Base-by-base conservation (phyloP, 225 moss, liverwort and hornwort genomes). In the Bryum argenteum region DNA sequence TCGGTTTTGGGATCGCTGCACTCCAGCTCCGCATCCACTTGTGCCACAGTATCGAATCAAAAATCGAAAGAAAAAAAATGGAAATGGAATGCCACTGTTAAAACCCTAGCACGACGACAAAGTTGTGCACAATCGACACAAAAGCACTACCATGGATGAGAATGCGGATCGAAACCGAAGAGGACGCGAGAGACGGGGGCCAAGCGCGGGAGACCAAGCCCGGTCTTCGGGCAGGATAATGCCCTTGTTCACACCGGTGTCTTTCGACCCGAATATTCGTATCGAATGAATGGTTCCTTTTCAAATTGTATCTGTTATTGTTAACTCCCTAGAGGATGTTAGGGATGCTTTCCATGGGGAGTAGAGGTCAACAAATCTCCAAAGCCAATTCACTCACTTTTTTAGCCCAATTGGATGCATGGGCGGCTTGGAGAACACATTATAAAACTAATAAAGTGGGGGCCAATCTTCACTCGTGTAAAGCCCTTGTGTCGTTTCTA, bases 1-100 rank as follows among this genome's bases (percentile, higher is more conserved):
- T 45, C 8, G 9, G 24, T 23, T 70, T 47, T 28, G 13, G 28
- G 58, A 70, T 45, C 70, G 38, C 54, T 18, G 5, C 19, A 39
- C 56, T 69, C 57, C 57, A 45, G 43, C 69, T 67, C 37, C 37
- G 65, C 65, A 48, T 65, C 26, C 65, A 64, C 64, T 16, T 47
- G 15, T 16, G 21, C 16, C 24, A 63, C 12, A 43, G 33, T 33
- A 33, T 5, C 28, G 2, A 2, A 28, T 6, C 33, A 26, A 26
- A 23, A 26, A 64, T 13, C 12, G 1, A 41, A 62, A 63, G 47
- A 63, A 41, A n/a, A 10, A 17, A 26, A 17, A 15, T 4, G 4
- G 39, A n/a, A 28, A 48, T 48, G 4, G 26, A 17, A 20, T 10
- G 22, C 22, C 2, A 44, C 15, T 8, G 44, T 23, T 22, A 0